phyloP scores from a whole-genome alignment of 2,329 filamentous ascomycete species.

The Trichoderma sp. region DNA sequence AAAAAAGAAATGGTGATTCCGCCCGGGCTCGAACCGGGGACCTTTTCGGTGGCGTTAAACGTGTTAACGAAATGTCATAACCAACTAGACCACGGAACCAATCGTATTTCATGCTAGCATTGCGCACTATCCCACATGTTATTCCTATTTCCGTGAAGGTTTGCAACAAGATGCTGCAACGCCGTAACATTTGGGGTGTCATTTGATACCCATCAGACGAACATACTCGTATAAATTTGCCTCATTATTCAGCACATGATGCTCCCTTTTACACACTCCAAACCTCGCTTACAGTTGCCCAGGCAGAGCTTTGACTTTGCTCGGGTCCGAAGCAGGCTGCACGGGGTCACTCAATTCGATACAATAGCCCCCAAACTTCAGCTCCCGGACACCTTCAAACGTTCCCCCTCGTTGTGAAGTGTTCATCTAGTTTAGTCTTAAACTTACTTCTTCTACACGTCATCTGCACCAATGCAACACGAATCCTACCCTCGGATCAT shows the following conservation, averaged over 20 bases:
- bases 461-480: neutral
- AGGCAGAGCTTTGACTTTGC: neutral
- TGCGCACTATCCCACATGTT: neutral
- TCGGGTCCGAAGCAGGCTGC: neutral
- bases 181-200: neutral
- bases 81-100: slow-evolving; percentile 31
- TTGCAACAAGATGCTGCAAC: neutral
- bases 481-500: neutral
- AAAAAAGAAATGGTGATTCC: slow-evolving; percentile 24
- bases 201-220: neutral
- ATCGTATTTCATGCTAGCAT: neutral
- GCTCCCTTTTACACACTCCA: neutral
- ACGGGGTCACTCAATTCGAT: neutral
- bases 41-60: slow-evolving; percentile 28
- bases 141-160: neutral
- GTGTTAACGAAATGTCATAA: slow-evolving; percentile 30
- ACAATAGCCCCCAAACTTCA: neutral
- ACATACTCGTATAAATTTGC: neutral
- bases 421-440: neutral
- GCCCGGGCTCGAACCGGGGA: slow-evolving; percentile 32
- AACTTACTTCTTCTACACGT: neutral
- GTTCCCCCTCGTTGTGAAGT: neutral
- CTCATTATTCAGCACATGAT: neutral
- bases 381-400: neutral
- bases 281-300: neutral